Conservation (phyloP, 2,329 filamentous ascomycete species). For the Anisogramma anomala region DNA sequence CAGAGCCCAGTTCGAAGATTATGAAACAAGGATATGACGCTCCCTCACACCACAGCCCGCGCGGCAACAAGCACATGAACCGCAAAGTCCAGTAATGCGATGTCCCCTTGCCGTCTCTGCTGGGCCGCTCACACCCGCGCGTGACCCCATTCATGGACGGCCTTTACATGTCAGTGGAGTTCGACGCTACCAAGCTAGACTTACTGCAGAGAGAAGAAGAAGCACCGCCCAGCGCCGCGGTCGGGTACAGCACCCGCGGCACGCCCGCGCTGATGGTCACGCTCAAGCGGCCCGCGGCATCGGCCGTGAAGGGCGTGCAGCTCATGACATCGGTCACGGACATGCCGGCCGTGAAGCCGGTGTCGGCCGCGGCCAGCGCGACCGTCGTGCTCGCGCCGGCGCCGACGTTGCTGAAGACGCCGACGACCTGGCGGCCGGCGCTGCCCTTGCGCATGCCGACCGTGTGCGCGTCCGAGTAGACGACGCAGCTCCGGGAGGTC, state of each 20-base stretch:
- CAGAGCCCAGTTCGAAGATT: too few species aligned
- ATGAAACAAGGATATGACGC: too few species aligned
- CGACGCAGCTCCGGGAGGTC: conserved; percentile 26
- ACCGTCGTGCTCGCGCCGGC: conserved; percentile 22
- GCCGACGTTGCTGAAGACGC: conserved; percentile 31
- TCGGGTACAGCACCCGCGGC: conserved; percentile 31
- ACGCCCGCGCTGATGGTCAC: conserved; percentile 31
- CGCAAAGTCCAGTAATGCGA: too few species aligned
- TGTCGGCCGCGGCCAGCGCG: conserved; percentile 24
- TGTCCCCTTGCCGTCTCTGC: too few species aligned
- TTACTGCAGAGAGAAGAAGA: conserved; percentile 24
- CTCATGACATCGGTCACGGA: conserved; percentile 30
- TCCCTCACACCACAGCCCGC: too few species aligned
- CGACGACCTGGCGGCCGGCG: conserved; percentile 25
- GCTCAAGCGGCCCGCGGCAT: conserved; percentile 30
- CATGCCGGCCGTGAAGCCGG: conserved; percentile 26
- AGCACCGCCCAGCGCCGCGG: conserved; percentile 23
- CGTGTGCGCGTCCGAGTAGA: conserved; percentile 29
- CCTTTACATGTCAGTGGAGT: neutral
- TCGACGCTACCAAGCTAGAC: neutral
- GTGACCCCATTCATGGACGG: too few species aligned
- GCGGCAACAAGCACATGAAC: too few species aligned
- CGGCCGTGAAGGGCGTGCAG: conserved; percentile 32
- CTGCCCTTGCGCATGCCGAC: conserved; percentile 37
- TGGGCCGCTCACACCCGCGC: too few species aligned